Evolutionary conservation across 2,329 filamentous ascomycete species (phyloP).

Genomic region (Botrytis pseudocinerea): DNA sequence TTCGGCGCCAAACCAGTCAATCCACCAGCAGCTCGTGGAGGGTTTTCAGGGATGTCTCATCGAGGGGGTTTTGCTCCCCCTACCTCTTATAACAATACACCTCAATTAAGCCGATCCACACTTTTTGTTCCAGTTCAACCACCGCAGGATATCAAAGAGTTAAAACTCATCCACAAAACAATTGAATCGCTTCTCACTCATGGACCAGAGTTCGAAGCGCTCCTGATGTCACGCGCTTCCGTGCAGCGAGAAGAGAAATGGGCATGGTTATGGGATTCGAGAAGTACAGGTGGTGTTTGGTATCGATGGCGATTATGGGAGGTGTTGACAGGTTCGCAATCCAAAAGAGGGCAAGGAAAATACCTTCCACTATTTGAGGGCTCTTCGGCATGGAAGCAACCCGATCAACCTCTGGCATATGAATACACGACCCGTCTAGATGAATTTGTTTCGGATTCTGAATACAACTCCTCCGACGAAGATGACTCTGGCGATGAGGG

Average conservation of each 20-base stretch:
- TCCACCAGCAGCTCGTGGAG: slow-evolving; percentile 48
- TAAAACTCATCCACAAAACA: slow-evolving; percentile 84
- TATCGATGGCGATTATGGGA: slow-evolving; percentile 94
- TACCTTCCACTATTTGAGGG: slow-evolving; percentile 73
- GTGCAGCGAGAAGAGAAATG: slow-evolving; percentile 87
- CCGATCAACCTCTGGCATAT: slow-evolving; percentile 71
- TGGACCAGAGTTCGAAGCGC: slow-evolving; percentile 84
- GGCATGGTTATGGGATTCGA: slow-evolving; percentile 90
- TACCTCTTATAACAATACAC: slow-evolving; percentile 60
- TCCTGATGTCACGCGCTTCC: slow-evolving; percentile 82
- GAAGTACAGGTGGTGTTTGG: slow-evolving; percentile 78
- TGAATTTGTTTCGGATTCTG: slow-evolving; percentile 78
- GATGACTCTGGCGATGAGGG: slow-evolving; percentile 63
- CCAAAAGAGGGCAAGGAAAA: slow-evolving; percentile 49
- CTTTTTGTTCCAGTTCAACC: slow-evolving; percentile 71
- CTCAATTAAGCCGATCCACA: slow-evolving; percentile 46
- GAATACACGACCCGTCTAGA: slow-evolving; percentile 77
- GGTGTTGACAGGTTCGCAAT: slow-evolving; percentile 66
- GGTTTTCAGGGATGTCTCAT: slow-evolving; percentile 46
- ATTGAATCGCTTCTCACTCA: slow-evolving; percentile 77
- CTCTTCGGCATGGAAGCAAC: slow-evolving; percentile 74
- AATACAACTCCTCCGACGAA: slow-evolving; percentile 85
- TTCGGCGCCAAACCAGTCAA: slow-evolving; percentile 73
- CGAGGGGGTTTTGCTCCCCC: slow-evolving; percentile 75
- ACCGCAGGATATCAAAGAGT: slow-evolving; percentile 74